Evolutionary conservation across 495 filamentous ascomycete genomes (phyloP), one percentile per base, ranked within the genome.

Genomic region (Penicillium odoratum): DNA sequence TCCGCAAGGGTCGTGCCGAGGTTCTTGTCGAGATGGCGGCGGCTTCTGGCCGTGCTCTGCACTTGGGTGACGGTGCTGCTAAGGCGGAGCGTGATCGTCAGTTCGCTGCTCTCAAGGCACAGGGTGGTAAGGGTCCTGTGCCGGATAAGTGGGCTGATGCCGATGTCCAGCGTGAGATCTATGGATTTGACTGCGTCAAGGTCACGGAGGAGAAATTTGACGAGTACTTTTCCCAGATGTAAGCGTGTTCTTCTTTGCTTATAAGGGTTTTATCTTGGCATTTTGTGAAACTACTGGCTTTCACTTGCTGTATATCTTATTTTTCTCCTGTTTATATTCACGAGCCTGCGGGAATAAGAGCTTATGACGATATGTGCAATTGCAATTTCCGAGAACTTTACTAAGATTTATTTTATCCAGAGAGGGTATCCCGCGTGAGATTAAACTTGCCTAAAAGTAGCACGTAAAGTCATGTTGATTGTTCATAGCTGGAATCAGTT

Each of bases 141-240:
- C 88, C 88, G 10, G 89, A 93, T 74, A 88, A 90, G 75, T 93
- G 89, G 90, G 89, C 88, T 29, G 86, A 87, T 81, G 85, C 84
- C 28, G 87, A 90, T 66, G 85, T 91, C 50, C 88, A 91, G 75
- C 81, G 82, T 66, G 82, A 86, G 80, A 89, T 92, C 63, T 91
- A 90, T 69, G 85, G 87, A 21, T 74, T 84, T 63, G 88, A 92
- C 72, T 83, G 83, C 56, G 79, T 85, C 46, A 75, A 81, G 70
- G 82, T 83, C 42, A 78, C 86, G 3, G 69, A 77, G 56, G 82
- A 87, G 58, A 72, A 70, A 59, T 91, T 88, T 71, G 81, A 83
- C 26, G 77, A 81, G 73, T 63, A 85, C 49, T 87, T 81, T 63
- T 74, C 71, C n/a, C 54, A 64, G 38, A 60, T 69, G 71, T 74